These are phyloP conservation scores for Pulicaria dysenterica DNA, from an alignment of 129 eudicot genomes.

Conservation along the genomic window DNA sequence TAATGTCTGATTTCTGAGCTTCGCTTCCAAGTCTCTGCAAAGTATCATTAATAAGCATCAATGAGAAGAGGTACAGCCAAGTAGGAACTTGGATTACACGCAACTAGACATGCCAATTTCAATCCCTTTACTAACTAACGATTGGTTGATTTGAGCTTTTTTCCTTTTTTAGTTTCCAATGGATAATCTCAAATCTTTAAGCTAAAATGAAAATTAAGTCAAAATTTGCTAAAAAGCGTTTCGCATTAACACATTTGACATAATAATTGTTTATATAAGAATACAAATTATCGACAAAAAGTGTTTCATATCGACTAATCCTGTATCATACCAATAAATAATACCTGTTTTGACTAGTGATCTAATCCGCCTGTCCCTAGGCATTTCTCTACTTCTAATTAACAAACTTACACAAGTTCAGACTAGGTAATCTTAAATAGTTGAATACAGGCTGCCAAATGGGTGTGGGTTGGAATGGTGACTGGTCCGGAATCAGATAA, in stretches of 20 bases:
- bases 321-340: background rate
- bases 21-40: slow-evolving; percentile 56
- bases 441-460: background rate
- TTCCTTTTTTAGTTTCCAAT: too few species aligned
- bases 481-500: background rate
- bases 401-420: background rate
- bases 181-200: too few species aligned
- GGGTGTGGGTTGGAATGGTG: background rate
- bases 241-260: too few species aligned
- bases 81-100: background rate
- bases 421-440: background rate
- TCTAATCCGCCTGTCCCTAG: background rate
- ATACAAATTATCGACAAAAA: too few species aligned
- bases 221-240: too few species aligned
- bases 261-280: too few species aligned
- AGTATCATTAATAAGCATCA: background rate
- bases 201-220: too few species aligned
- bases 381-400: background rate
- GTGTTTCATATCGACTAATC: too few species aligned
- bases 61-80: background rate
- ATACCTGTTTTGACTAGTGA: background rate
- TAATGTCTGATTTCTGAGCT: slow-evolving; percentile 40
- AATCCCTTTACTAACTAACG: background rate
- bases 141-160: too few species aligned
- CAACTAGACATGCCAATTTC: background rate